Conservation (phyloP, 257 asterid genomes). For the Fraxinus pennsylvanica region DNA sequence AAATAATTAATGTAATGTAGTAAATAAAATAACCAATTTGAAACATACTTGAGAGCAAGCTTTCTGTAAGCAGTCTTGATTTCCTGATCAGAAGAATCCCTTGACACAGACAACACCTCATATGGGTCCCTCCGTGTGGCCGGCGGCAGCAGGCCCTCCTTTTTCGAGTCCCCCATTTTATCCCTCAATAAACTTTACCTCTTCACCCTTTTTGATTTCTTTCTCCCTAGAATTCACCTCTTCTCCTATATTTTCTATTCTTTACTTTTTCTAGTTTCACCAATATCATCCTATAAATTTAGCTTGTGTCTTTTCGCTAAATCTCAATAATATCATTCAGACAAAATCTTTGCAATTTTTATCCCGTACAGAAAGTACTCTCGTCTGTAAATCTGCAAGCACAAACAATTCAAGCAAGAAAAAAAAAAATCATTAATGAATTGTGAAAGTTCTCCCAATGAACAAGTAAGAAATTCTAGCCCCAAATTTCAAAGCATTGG, state of each 20-base stretch:
- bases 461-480: not conserved
- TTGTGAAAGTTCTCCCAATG: not conserved
- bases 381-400: slow-evolving; percentile 16
- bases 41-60: slow-evolving; percentile 91
- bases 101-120: slow-evolving; percentile 82
- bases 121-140: slow-evolving; percentile 83
- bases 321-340: not conserved
- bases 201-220: no score
- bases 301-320: not conserved
- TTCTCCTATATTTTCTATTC: not conserved
- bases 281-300: not conserved
- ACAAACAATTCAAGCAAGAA: slow-evolving; percentile 1
- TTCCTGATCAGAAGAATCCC: slow-evolving; percentile 94
- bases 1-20: not conserved
- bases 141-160: slow-evolving; percentile 74
- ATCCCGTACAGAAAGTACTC: not conserved
- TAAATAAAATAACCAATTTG: not conserved
- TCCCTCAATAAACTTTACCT: slow-evolving; percentile 26
- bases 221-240: not conserved
- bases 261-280: not conserved
- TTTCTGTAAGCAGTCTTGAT: slow-evolving; percentile 94
- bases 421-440: not conserved
- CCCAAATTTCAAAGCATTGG: slow-evolving; percentile 10
- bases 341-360: not conserved
- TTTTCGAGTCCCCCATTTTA: slow-evolving; percentile 55